These are phyloP conservation scores for Trichophyton mentagrophytes DNA, from an alignment of 2,329 filamentous ascomycete genomes.

Conservation along the genomic window DNA sequence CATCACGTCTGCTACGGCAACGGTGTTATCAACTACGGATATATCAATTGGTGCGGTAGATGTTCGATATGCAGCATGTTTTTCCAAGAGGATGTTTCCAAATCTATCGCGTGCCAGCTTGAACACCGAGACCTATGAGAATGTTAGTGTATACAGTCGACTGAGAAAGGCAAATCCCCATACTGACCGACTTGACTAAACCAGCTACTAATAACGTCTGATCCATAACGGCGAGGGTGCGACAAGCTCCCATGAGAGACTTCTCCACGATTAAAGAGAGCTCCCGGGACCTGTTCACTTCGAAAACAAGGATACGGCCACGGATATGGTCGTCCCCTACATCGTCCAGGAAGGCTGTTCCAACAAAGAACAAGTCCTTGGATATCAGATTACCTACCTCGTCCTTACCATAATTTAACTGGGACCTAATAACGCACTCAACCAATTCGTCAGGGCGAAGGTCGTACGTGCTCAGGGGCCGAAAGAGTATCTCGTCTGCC, in stretches of 20 bases:
- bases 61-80: constrained; percentile 63
- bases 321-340: constrained; percentile 43
- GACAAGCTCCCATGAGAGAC: constrained; percentile 64
- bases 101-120: constrained; percentile 31
- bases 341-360: constrained; percentile 63
- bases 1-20: constrained; percentile 85
- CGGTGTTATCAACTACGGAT: constrained; percentile 57
- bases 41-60: constrained; percentile 75
- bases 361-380: constrained; percentile 74
- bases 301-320: constrained; percentile 74
- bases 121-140: constrained; percentile 45
- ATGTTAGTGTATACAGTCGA: background rate
- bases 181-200: constrained; percentile 68
- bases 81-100: constrained; percentile 44
- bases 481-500: constrained; percentile 81
- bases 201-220: constrained; percentile 70
- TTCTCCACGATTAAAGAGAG: constrained; percentile 60
- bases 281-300: constrained; percentile 56
- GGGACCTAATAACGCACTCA: constrained; percentile 68
- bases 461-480: constrained; percentile 57
- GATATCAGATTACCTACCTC: constrained; percentile 39
- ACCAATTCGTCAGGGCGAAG: constrained; percentile 61
- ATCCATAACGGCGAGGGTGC: constrained; percentile 57
- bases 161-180: background rate
- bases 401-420: constrained; percentile 50